Conservation (phyloP, 2,329 filamentous ascomycete species). For the Dendrostoma leiphaemia region DNA sequence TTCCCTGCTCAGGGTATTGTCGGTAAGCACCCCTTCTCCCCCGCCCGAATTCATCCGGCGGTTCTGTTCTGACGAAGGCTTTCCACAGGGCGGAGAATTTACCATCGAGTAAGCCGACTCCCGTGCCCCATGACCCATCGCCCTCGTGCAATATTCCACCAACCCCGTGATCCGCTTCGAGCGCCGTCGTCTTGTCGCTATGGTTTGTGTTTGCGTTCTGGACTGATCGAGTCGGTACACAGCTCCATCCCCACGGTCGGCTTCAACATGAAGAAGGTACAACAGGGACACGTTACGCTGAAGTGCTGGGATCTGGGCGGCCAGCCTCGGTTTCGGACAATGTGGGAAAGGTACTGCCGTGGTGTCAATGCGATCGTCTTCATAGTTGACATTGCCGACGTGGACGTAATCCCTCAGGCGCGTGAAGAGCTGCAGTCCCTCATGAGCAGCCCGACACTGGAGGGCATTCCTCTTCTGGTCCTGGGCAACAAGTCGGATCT, state of each 20-base stretch:
- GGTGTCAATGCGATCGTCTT: conserved; percentile 98
- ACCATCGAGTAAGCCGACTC: conserved; percentile 82
- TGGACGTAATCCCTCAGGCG: conserved; percentile 74
- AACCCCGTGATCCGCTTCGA: conserved; percentile 16
- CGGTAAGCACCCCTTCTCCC: conserved; percentile 61
- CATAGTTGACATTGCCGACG: conserved; percentile 94
- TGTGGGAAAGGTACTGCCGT: conserved; percentile 99
- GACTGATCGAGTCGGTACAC: conserved; percentile 27
- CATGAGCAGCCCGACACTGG: conserved; percentile 78
- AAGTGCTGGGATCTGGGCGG: conserved; percentile 99
- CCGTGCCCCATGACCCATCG: conserved; percentile 10
- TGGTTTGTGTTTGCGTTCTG: conserved; percentile 34
- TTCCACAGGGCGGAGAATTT: conserved; percentile 86
- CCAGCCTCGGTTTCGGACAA: conserved; percentile 92
- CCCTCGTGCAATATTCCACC: conserved; percentile 22
- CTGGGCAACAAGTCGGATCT: conserved; percentile 98
- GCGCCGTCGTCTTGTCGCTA: conserved; percentile 23
- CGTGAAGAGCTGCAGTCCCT: conserved; percentile 90
- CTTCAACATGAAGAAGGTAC: conserved; percentile 98
- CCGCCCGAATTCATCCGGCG: neutral
- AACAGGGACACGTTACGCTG: conserved; percentile 95
- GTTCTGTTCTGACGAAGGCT: conserved; percentile 20
- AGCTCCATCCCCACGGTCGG: conserved; percentile 98
- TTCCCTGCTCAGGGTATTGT: conserved; percentile 86
- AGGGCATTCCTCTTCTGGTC: conserved; percentile 88